Evolutionary conservation across 768 basidiomycete species (phyloP).

Genomic region (Paxillus rubicundulus): DNA sequence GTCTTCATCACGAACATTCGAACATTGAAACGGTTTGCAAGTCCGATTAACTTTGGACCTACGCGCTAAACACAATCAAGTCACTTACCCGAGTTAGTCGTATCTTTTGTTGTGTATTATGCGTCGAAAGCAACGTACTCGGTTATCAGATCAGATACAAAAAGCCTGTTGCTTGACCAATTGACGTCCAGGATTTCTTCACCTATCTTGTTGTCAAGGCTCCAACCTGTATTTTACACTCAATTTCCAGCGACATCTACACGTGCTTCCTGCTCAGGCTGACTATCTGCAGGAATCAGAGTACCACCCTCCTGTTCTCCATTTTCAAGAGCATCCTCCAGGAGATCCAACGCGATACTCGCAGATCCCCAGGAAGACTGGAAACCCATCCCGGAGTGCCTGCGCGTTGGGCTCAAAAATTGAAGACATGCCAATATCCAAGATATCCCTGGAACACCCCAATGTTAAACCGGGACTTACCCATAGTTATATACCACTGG

Average conservation of each 20-base stretch:
- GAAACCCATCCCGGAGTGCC: constrained; percentile 64
- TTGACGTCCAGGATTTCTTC: too few relatives aligned
- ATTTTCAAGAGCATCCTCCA: constrained; percentile 40
- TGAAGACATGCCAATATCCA: background rate
- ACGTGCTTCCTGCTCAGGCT: background rate
- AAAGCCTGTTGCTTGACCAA: too few relatives aligned
- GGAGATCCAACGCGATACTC: constrained; percentile 42
- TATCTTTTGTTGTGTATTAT: too few relatives aligned
- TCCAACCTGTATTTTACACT: background rate
- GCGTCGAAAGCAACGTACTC: too few relatives aligned
- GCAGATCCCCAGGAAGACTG: constrained; percentile 68
- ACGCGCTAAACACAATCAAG: too few relatives aligned
- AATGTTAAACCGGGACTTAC: constrained; percentile 32
- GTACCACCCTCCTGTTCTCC: constrained; percentile 1
- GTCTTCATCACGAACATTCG: too few relatives aligned
- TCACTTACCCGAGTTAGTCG: too few relatives aligned
- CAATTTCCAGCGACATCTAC: background rate
- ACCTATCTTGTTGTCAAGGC: too few relatives aligned
- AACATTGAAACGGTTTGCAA: too few relatives aligned
- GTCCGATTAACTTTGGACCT: too few relatives aligned
- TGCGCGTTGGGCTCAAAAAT: constrained; percentile 17
- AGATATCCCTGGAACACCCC: background rate
- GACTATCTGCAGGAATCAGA: background rate
- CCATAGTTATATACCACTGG: constrained; percentile 67
- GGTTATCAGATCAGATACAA: too few relatives aligned